phyloP scores from a whole-genome alignment of 345 rosid genomes.

The Moricandia moricandioides region DNA sequence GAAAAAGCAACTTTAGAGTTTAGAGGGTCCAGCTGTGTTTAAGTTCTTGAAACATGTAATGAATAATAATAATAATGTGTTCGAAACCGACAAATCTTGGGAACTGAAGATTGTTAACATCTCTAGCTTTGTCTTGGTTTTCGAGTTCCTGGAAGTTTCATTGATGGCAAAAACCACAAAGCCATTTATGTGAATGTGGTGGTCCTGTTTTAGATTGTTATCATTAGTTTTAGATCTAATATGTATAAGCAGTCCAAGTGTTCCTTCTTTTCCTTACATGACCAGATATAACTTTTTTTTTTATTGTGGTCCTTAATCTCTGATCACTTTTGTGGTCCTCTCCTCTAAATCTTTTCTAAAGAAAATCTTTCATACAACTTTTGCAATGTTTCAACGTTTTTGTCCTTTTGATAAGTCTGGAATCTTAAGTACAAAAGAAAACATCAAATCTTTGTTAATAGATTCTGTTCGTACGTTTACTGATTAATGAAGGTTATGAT shows the following conservation, averaged over 20 bases:
- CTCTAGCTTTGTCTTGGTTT: slow-evolving; percentile 27
- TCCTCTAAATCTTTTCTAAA: slow-evolving; percentile 25
- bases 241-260: slow-evolving; percentile 35
- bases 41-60: slow-evolving; percentile 31
- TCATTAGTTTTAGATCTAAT: slow-evolving; percentile 29
- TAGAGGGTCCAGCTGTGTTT: slow-evolving; percentile 24
- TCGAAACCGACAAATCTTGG: slow-evolving; percentile 34
- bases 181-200: slow-evolving; percentile 36
- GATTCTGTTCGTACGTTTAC: background rate
- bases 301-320: slow-evolving; percentile 19
- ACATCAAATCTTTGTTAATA: background rate
- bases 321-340: slow-evolving; percentile 27
- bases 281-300: slow-evolving; percentile 30
- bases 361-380: slow-evolving; percentile 32
- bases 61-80: slow-evolving; percentile 13
- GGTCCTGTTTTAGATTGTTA: slow-evolving; percentile 35
- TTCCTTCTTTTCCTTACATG: slow-evolving; percentile 35
- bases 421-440: slow-evolving; percentile 4
- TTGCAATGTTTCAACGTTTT: slow-evolving; percentile 31
- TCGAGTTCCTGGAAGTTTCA: slow-evolving; percentile 29
- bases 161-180: slow-evolving; percentile 38
- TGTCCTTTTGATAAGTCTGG: slow-evolving; percentile 24
- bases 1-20: slow-evolving; percentile 7
- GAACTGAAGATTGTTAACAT: slow-evolving; percentile 29
- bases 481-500: slow-evolving; percentile 14